These are phyloP conservation scores for Taxillus chinensis DNA, from an alignment of 164 flowering plant genomes.

Conservation along the genomic window DNA sequence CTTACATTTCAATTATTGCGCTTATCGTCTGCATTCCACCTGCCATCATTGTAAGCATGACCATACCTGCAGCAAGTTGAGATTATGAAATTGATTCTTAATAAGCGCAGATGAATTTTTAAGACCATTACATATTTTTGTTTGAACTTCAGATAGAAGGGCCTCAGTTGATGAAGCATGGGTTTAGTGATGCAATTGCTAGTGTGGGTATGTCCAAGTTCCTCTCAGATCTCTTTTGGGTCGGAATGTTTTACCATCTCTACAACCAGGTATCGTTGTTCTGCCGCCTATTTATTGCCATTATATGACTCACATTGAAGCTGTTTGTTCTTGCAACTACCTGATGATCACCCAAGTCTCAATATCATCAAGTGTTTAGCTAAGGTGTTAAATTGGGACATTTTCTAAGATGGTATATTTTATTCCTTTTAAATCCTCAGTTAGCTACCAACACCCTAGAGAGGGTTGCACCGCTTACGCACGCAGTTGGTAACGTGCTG, in stretches of 20 bases:
- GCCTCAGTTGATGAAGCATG: slow-evolving; percentile 62
- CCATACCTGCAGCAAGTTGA: neutral
- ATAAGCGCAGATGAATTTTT: neutral
- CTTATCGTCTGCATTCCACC: slow-evolving; percentile 89
- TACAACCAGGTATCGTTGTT: slow-evolving; percentile 71
- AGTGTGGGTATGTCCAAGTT: slow-evolving; percentile 88
- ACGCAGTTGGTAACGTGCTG: slow-evolving; percentile 95
- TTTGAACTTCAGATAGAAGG: slow-evolving; percentile 58
- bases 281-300: neutral
- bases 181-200: slow-evolving; percentile 79
- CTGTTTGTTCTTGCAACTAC: too few species aligned
- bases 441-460: slow-evolving; percentile 93
- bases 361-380: neutral
- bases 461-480: slow-evolving; percentile 97
- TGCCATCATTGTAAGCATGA: slow-evolving; percentile 62
- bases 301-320: neutral
- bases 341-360: too few species aligned
- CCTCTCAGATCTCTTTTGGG: slow-evolving; percentile 87
- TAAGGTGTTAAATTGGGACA: neutral
- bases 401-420: neutral
- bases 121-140: neutral
- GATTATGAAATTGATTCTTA: neutral
- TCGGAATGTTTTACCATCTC: slow-evolving; percentile 96
- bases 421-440: slow-evolving; percentile 29
- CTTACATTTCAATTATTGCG: slow-evolving; percentile 90